Base-by-base conservation (phyloP, 345 rosid species). In the Abelmoschus esculentus region DNA sequence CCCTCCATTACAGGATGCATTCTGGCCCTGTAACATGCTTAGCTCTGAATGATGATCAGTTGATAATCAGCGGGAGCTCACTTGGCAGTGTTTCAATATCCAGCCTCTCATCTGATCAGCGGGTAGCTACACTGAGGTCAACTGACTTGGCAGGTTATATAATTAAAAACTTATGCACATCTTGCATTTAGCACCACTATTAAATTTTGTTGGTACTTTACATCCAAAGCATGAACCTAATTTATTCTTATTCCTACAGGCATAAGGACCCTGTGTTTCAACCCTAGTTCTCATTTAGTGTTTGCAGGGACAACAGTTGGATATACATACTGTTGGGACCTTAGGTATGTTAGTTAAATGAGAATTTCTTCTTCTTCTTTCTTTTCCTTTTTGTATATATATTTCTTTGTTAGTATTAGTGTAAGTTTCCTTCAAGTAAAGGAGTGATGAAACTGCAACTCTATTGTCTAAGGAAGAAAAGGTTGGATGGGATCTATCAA, bases 251-350 rank as follows among this genome's bases (percentile, higher is more conserved):
- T 53, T 42, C 44, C 49, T 65, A 78, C 89, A 93, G 98, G 90
- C 69, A 86, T 93, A 78, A 86, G 80, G 78, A 76, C 92, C 49
- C 50, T 90, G 72, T 79, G 90, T 76, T 84, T 75, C 81, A 89
- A 86, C 78, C 89, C 90, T 31, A 26, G 65, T 77, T 82, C 95
- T 69, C 74, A 80, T 74, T 72, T 70, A n/a, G 83, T 88, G 62
- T 88, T 88, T 76, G 83, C 92, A 19, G 98, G 97, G 73, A 86
- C 89, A 70, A 78, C 91, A 34, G 80, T 83, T 31, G 98, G 98
- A 77, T 83, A 78, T 72, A 71, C 86, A 32, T 84, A 86, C 66
- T 88, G 97, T 77, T 93, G 92, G 92, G 98, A 93, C 77, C 82
- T 89, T 47, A 88, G 98, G 98, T 91, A 84, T 74, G 74, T 19